These are phyloP conservation scores for Colletotrichum sidae DNA, from an alignment of 2,329 filamentous ascomycete species.

Conservation along the genomic window DNA sequence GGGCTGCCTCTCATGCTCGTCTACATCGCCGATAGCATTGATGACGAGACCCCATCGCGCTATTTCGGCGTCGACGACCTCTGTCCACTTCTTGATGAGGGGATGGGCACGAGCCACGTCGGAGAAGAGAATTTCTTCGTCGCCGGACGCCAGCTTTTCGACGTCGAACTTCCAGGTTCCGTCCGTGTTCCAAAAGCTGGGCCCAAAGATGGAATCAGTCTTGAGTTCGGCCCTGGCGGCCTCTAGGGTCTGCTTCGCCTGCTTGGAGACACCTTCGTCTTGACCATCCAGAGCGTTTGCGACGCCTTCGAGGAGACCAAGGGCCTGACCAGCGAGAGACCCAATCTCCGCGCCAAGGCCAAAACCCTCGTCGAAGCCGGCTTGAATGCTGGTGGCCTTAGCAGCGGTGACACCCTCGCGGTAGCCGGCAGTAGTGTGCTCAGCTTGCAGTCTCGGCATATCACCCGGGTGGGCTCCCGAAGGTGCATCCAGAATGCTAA, in stretches of 20 bases:
- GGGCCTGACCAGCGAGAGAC: slow-evolving; percentile 75
- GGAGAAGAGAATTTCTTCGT: slow-evolving; percentile 63
- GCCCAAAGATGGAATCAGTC: slow-evolving; percentile 71
- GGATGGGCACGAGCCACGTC: slow-evolving; percentile 78
- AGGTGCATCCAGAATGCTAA: slow-evolving; percentile 8
- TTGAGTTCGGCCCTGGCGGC: slow-evolving; percentile 70
- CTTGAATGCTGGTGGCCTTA: slow-evolving; percentile 82
- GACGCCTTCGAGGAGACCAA: slow-evolving; percentile 84
- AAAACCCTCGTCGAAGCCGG: slow-evolving; percentile 93
- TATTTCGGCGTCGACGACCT: slow-evolving; percentile 46
- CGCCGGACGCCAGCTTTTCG: slow-evolving; percentile 44
- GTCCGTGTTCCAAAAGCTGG: slow-evolving; percentile 75
- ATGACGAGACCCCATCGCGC: slow-evolving; percentile 49
- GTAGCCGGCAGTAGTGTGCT: slow-evolving; percentile 88
- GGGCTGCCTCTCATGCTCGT: slow-evolving; percentile 45
- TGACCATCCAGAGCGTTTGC: slow-evolving; percentile 56
- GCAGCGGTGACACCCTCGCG: slow-evolving; percentile 84
- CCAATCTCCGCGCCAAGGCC: slow-evolving; percentile 85
- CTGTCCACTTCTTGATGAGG: slow-evolving; percentile 71
- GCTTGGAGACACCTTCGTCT: slow-evolving; percentile 36
- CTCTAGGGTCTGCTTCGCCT: slow-evolving; percentile 48
- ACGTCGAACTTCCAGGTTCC: slow-evolving; percentile 78
- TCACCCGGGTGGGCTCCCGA: slow-evolving; percentile 65
- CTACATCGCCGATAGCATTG: slow-evolving; percentile 44
- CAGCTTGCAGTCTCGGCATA: slow-evolving; percentile 77